phyloP scores from a whole-genome alignment of 2,329 filamentous ascomycete genomes.

The Paraphaeosphaeria minitans region DNA sequence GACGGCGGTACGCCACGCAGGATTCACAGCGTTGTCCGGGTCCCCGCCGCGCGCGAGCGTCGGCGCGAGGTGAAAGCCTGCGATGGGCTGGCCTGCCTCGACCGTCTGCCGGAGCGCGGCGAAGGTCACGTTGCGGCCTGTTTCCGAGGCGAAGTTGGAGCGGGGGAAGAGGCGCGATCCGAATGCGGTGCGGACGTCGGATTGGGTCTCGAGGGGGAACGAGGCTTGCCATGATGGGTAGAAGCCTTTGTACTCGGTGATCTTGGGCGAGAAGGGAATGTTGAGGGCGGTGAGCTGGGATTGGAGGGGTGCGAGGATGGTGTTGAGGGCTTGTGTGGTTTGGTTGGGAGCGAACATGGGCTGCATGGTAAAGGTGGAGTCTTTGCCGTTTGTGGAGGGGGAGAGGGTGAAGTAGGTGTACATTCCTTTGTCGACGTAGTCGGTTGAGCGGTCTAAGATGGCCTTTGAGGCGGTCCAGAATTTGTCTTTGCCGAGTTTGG shows the following conservation, averaged over 20 bases:
- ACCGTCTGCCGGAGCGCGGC: slow-evolving; percentile 23
- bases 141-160: slow-evolving; percentile 34
- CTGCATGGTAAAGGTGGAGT: slow-evolving; percentile 23
- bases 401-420: slow-evolving; percentile 26
- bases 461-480: slow-evolving; percentile 33
- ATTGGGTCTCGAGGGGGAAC: slow-evolving; percentile 28
- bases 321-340: slow-evolving; percentile 18
- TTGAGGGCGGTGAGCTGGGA: slow-evolving; percentile 23
- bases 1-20: slow-evolving; percentile 31
- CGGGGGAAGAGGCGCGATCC: slow-evolving; percentile 32
- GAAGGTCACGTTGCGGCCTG: slow-evolving; percentile 33
- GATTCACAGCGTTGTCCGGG: slow-evolving; percentile 32
- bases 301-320: slow-evolving; percentile 21
- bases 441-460: slow-evolving; percentile 19
- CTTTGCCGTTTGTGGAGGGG: slow-evolving; percentile 17
- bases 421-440: slow-evolving; percentile 22
- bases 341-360: slow-evolving; percentile 33
- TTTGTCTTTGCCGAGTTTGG: slow-evolving; percentile 33
- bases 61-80: slow-evolving; percentile 29
- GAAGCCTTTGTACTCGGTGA: slow-evolving; percentile 33
- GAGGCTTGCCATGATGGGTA: slow-evolving; percentile 37
- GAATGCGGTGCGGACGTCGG: slow-evolving; percentile 17
- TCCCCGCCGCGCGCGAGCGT: slow-evolving; percentile 25
- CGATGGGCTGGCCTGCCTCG: slow-evolving; percentile 30
- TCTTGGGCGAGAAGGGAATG: slow-evolving; percentile 37